Conservation (phyloP, 495 filamentous ascomycete genomes). For the Penicillium argentinense region DNA sequence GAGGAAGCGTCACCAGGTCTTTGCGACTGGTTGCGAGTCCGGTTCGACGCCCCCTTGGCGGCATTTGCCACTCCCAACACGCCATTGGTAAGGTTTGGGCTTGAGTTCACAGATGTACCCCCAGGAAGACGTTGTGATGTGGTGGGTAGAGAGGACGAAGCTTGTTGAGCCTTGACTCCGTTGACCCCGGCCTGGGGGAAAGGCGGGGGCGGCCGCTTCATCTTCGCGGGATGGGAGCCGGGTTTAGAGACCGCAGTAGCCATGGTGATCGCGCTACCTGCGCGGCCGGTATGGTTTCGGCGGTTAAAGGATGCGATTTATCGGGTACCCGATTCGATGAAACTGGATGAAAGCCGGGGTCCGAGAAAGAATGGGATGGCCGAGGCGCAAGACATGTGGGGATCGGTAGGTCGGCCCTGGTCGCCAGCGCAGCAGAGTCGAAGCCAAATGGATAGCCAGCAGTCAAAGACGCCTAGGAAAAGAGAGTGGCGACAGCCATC, state of each 20-base stretch:
- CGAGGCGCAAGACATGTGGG: constrained; percentile 54
- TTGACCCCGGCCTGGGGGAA: constrained; percentile 63
- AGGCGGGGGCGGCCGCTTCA: constrained; percentile 71
- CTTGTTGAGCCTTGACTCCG: constrained; percentile 60
- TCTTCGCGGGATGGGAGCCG: constrained; percentile 60
- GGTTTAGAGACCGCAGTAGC: constrained; percentile 57
- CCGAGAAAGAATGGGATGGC: constrained; percentile 44
- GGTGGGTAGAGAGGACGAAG: constrained; percentile 66
- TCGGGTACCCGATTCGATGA: constrained; percentile 25
- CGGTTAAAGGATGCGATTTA: constrained; percentile 26
- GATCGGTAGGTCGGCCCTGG: constrained; percentile 42
- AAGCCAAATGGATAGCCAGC: constrained; percentile 21
- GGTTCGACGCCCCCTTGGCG: constrained; percentile 49
- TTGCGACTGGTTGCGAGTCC: constrained; percentile 53
- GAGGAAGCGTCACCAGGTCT: constrained; percentile 39
- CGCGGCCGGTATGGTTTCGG: constrained; percentile 22
- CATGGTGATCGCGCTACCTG: constrained; percentile 34
- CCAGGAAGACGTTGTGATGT: constrained; percentile 61
- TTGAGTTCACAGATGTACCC: constrained; percentile 38
- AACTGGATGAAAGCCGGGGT: constrained; percentile 33
- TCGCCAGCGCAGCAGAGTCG: constrained; percentile 33
- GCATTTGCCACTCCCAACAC: constrained; percentile 32
- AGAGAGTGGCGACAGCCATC: constrained; percentile 29
- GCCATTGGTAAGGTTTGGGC: constrained; percentile 46
- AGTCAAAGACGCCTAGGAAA: constrained; percentile 21